Conservation (phyloP, 2,329 filamentous ascomycete species). For the Lachnellula occidentalis region DNA sequence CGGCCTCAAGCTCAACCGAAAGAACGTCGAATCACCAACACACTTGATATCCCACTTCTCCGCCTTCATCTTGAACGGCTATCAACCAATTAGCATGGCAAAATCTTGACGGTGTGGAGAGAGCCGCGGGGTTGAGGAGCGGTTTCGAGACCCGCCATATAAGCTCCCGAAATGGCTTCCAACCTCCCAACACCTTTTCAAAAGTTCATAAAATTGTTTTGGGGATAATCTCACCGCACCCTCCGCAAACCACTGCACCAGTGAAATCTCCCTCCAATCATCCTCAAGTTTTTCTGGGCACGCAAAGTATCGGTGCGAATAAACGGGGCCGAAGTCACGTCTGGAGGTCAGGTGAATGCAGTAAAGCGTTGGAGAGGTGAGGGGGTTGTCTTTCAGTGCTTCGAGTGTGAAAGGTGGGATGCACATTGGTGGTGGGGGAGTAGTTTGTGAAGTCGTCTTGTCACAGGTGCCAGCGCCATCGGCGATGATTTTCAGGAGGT, state of each 20-base stretch:
- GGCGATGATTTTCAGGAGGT: constrained; percentile 3
- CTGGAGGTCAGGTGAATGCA: constrained; percentile 25
- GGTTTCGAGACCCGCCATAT: too few species aligned
- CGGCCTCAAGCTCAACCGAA: constrained; percentile 23
- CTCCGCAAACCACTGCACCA: constrained; percentile 24
- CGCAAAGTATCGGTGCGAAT: constrained; percentile 27
- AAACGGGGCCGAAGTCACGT: constrained; percentile 23
- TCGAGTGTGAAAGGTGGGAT: constrained; percentile 12
- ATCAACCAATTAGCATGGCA: too few species aligned
- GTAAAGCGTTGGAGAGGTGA: constrained; percentile 18
- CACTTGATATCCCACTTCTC: constrained; percentile 29
- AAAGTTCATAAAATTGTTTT: neutral
- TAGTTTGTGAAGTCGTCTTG: too few species aligned
- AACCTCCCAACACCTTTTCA: neutral
- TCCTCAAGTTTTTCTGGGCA: constrained; percentile 18
- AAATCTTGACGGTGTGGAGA: too few species aligned
- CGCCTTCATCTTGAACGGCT: constrained; percentile 21
- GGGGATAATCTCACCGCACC: constrained; percentile 2
- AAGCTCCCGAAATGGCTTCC: too few species aligned
- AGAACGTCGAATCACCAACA: constrained; percentile 19
- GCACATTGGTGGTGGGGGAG: neutral
- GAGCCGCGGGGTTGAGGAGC: too few species aligned
- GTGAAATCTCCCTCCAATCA: constrained; percentile 23
- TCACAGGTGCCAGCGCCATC: neutral
- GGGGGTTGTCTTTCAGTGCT: constrained; percentile 21